Conservation (phyloP, 2,329 filamentous ascomycete species). For the Colletotrichum cuscutae region DNA sequence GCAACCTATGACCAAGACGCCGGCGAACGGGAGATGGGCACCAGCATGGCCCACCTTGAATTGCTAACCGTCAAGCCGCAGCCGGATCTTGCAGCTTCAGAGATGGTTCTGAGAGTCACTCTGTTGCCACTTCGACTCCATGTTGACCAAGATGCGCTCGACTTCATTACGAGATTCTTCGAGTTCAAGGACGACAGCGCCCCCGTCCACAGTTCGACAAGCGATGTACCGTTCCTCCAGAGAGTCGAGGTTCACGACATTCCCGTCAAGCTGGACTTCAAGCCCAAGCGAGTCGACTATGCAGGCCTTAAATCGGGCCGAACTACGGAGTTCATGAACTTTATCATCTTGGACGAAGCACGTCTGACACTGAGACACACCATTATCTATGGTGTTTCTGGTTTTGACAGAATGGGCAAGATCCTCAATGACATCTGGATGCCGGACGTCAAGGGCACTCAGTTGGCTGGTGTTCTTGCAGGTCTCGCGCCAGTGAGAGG, state of each 20-base stretch:
- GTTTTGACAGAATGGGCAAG: constrained; percentile 89
- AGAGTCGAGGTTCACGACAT: constrained; percentile 88
- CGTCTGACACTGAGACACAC: constrained; percentile 87
- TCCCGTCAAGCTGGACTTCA: constrained; percentile 89
- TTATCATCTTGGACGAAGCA: constrained; percentile 89
- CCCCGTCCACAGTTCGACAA: constrained; percentile 65
- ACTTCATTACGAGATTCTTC: constrained; percentile 97
- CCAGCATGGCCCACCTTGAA: constrained; percentile 91
- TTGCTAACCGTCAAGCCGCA: constrained; percentile 89
- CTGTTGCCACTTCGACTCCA: constrained; percentile 89
- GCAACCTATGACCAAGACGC: constrained; percentile 91
- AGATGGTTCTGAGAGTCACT: constrained; percentile 84
- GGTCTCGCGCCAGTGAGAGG: constrained; percentile 91
- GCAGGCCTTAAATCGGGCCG: constrained; percentile 90
- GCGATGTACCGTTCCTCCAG: constrained; percentile 87
- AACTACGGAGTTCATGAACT: constrained; percentile 99
- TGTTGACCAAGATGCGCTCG: constrained; percentile 95
- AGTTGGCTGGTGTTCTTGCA: constrained; percentile 88
- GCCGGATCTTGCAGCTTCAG: constrained; percentile 84
- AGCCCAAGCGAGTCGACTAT: constrained; percentile 98
- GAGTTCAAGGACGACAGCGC: constrained; percentile 88
- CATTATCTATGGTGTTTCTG: constrained; percentile 91
- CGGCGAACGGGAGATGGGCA: constrained; percentile 85
- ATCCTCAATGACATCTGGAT: constrained; percentile 97
- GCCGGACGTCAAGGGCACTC: constrained; percentile 89